phyloP scores from a whole-genome alignment of 1,139 yeast genomes.

The Scheffersomyces titani region DNA sequence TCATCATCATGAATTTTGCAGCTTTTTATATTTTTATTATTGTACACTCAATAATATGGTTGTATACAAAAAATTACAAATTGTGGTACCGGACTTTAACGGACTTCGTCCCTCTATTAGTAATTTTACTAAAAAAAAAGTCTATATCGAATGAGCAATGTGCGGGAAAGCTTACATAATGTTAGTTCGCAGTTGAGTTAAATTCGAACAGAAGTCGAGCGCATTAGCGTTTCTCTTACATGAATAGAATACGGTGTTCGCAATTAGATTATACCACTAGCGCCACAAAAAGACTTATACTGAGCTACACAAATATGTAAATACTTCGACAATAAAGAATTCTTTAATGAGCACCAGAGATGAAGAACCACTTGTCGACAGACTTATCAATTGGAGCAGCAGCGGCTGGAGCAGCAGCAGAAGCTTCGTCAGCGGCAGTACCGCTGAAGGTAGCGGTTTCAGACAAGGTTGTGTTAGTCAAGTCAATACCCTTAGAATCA shows the following conservation, averaged over 20 bases:
- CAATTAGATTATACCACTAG: background rate
- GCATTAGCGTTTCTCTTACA: background rate
- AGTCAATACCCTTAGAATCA: constrained; percentile 49
- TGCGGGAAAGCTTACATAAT: background rate
- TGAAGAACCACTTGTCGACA: constrained; percentile 98
- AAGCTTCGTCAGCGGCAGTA: constrained; percentile 52
- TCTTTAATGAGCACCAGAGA: constrained; percentile 72
- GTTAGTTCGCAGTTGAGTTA: background rate
- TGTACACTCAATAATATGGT: background rate
- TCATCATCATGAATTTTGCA: background rate
- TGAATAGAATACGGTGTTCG: too few species aligned
- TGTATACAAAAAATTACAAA: too few species aligned
- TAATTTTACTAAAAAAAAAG: background rate
- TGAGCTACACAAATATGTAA: background rate
- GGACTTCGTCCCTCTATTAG: background rate
- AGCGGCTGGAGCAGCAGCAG: constrained; percentile 68
- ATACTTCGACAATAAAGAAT: background rate
- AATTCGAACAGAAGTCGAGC: background rate
- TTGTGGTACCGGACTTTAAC: background rate
- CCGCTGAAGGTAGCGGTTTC: constrained; percentile 55
- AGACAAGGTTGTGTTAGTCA: constrained; percentile 67
- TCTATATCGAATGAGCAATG: background rate
- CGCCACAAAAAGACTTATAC: background rate
- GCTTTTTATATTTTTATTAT: background rate
- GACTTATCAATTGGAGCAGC: constrained; percentile 97